Conservation (phyloP, 2,329 filamentous ascomycete species). For the Fusarium proliferatum region DNA sequence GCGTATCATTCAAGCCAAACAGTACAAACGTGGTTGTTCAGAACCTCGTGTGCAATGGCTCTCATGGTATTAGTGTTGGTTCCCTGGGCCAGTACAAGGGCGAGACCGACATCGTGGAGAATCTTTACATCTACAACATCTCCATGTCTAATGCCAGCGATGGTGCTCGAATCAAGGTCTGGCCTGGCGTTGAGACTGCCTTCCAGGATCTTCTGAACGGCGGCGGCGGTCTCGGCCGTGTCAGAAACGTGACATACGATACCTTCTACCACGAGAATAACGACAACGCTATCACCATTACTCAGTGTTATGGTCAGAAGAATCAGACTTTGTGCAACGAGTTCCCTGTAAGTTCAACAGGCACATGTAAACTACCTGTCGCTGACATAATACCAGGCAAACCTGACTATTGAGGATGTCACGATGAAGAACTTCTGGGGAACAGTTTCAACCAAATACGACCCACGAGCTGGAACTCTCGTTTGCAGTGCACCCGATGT, state of each 20-base stretch:
- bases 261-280: conserved; percentile 69
- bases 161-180: conserved; percentile 79
- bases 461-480: conserved; percentile 45
- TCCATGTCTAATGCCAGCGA: conserved; percentile 70
- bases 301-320: conserved; percentile 45
- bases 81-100: conserved; percentile 74
- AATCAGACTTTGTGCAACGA: conserved; percentile 44
- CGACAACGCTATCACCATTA: conserved; percentile 55
- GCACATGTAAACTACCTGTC: fast-evolving
- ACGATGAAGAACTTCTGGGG: conserved; percentile 48
- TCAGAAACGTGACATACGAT: conserved; percentile 75
- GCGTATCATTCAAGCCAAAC: conserved; percentile 80
- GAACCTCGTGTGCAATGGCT: conserved; percentile 74
- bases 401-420: conserved; percentile 42
- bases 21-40: conserved; percentile 76
- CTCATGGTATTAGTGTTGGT: conserved; percentile 79
- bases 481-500: conserved; percentile 48
- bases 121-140: conserved; percentile 73
- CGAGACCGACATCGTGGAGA: conserved; percentile 74
- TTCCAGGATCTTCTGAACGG: conserved; percentile 66
- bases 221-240: conserved; percentile 63
- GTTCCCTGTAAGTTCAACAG: conserved; percentile 21
- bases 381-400: conserved; percentile 30
- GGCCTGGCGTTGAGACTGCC: conserved; percentile 62
- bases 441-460: conserved; percentile 44